Base-by-base conservation (phyloP, 2,329 filamentous ascomycete species). In the Sporothrix brasiliensis region DNA sequence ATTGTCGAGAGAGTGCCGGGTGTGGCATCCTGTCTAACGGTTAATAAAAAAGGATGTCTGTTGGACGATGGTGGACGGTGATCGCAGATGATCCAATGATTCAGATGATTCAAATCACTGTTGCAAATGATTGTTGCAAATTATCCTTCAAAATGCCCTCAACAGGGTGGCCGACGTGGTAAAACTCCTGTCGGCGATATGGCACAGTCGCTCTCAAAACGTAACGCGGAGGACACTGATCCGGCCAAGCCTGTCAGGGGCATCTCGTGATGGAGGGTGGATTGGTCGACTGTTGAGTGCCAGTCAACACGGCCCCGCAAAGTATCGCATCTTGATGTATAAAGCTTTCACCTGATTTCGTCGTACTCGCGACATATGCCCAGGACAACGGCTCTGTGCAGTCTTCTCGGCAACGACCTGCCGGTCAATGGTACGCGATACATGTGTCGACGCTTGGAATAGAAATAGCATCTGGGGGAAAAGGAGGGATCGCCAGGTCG, bases 181-280 rank as follows among this genome's bases (percentile, higher is more conserved):
- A 56, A 54, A 67, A 54, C 30, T 68, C 66, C 53, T 49, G 52
- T 68, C 58, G 52, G 66, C 11, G 50, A 67, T 16, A 4, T 49
- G 14, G 39, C 13, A n/a, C 30, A 16, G 16, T 47, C 34, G 5
- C 41, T 39, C 34, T 14, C 3, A 21, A 54, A 63, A 63, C 6
- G n/a, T n/a, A 19, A 7, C 60, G 19, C 63, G 49, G 65, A 67
- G 65, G 50, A 67, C 30, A 47, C 52, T 34, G 34, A 68, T 68
- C 66, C 66, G 66, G 50, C 24, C 27, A 19, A 10, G 30, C 24
- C 39, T 47, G 34, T 9, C 58, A 61, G 61, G 54, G 54, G 54
- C 30, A 39, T 58, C 54, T 58, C 54, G 54, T 52, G 30, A 39
- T 34, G 47, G 63, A 44, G 49, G 65, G 65, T 67, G 19, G 50